A percentile compares a stretch with the other conserved stretches of the same genome.
phyloP scores from a whole-genome alignment of 805 yeast genomes.

The Yarrowia sp. region DNA sequence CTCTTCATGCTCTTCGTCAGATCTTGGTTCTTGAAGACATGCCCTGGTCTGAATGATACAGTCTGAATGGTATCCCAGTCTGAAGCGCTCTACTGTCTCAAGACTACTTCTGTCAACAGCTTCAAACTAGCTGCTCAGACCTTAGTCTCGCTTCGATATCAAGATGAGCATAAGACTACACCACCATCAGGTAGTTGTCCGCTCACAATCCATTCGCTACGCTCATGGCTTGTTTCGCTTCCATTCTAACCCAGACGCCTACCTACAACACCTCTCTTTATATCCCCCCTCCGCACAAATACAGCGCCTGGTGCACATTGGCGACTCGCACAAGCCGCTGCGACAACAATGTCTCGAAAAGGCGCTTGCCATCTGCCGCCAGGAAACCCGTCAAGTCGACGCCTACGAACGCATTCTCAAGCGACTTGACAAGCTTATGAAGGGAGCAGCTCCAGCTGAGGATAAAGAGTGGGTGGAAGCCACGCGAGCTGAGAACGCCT shows the following conservation, averaged over 20 bases:
- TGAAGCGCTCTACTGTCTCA: too few species aligned
- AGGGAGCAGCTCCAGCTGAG: neutral
- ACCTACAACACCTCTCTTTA: neutral
- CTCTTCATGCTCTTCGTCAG: too few species aligned
- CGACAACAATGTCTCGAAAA: conserved; percentile 8
- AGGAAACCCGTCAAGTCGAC: neutral
- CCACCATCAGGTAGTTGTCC: too few species aligned
- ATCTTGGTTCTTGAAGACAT: too few species aligned
- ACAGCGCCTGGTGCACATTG: conserved; percentile 8
- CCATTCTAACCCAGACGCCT: neutral
- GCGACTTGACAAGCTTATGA: conserved; percentile 2
- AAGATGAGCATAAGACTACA: too few species aligned
- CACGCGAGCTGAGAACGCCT: neutral
- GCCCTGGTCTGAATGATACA: too few species aligned
- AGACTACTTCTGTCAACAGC: too few species aligned
- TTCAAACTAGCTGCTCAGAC: too few species aligned
- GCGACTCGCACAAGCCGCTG: neutral
- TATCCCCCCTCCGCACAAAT: conserved; percentile 9
- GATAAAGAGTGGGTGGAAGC: neutral
- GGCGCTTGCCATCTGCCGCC: conserved; percentile 10
- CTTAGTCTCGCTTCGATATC: too few species aligned
- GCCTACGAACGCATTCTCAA: neutral
- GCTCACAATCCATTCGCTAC: neutral
- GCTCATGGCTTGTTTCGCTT: neutral
- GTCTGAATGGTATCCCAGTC: too few species aligned